phyloP scores from a whole-genome alignment of 2,329 filamentous ascomycete genomes.

The Curvularia sp. region DNA sequence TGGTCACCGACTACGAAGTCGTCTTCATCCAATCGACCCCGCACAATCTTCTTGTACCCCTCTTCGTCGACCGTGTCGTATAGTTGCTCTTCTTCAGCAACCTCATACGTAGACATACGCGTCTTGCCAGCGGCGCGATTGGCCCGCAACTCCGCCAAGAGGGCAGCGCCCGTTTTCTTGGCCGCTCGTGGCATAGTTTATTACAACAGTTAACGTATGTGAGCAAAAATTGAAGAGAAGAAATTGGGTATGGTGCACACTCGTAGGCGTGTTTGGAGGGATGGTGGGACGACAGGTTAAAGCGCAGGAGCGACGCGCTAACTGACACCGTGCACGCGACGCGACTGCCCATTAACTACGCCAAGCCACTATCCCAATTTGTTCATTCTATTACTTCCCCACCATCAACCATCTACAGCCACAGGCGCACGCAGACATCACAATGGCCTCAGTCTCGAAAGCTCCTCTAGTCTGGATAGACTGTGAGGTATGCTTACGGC shows the following conservation, averaged over 20 bases:
- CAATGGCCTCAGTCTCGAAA: slow-evolving; percentile 61
- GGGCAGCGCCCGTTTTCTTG: slow-evolving; percentile 29
- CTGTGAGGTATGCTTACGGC: slow-evolving; percentile 62
- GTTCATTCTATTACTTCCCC: slow-evolving; percentile 15
- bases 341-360: slow-evolving; percentile 21
- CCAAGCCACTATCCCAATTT: slow-evolving; percentile 18
- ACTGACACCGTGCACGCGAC: slow-evolving; percentile 29
- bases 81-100: slow-evolving; percentile 81
- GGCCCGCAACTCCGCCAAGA: slow-evolving; percentile 77
- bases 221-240: slow-evolving; percentile 24
- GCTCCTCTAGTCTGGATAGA: slow-evolving; percentile 88
- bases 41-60: slow-evolving; percentile 94
- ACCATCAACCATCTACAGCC: slow-evolving; percentile 6
- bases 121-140: slow-evolving; percentile 91
- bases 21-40: slow-evolving; percentile 86
- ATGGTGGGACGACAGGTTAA: slow-evolving; percentile 31
- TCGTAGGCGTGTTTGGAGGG: slow-evolving; percentile 33
- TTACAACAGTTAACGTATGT: slow-evolving; percentile 23
- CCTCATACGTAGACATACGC: slow-evolving; percentile 83
- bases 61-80: slow-evolving; percentile 98
- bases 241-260: slow-evolving; percentile 22
- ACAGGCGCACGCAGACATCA: slow-evolving; percentile 11
- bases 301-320: slow-evolving; percentile 29
- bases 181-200: slow-evolving; percentile 47
- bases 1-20: slow-evolving; percentile 99